Conservation (phyloP, 1,284 basidiomycete species). For the Ceratobasidium sp. region DNA sequence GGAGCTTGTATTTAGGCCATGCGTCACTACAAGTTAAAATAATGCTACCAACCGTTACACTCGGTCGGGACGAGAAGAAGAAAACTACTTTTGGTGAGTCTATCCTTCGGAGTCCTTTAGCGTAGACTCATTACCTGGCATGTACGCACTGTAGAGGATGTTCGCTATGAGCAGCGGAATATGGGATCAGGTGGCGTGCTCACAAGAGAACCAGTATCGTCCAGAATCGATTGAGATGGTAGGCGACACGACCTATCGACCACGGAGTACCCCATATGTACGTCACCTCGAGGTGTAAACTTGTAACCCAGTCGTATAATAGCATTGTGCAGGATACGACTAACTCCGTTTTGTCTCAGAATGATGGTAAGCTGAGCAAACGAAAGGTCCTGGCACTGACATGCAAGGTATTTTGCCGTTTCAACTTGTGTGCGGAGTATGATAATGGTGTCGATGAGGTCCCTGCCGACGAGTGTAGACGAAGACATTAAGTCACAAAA, state of each 20-base stretch:
- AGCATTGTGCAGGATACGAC: constrained; percentile 24
- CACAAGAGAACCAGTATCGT: not conserved
- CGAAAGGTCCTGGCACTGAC: not conserved
- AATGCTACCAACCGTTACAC: not conserved
- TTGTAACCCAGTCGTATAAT: constrained; percentile 6
- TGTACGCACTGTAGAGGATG: not conserved
- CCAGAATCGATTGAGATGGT: constrained; percentile 29
- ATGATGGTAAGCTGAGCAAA: not conserved
- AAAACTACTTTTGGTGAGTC: not conserved
- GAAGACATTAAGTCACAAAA: not conserved
- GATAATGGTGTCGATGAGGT: not conserved
- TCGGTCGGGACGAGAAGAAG: not conserved
- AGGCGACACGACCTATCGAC: constrained; percentile 5
- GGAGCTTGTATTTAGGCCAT: not conserved
- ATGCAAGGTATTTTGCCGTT: not conserved
- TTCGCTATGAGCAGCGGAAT: not conserved
- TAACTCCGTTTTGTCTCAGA: not conserved
- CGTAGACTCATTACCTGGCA: not conserved
- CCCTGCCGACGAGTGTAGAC: not conserved
- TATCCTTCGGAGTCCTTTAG: not conserved
- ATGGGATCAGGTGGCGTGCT: not conserved
- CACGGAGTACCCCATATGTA: constrained; percentile 23
- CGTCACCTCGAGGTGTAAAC: not conserved
- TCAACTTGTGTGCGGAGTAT: not conserved
- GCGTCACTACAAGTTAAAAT: not conserved